A percentile compares a stretch with the other conserved stretches of the same genome.
phyloP scores from a whole-genome alignment of 148 eudicot genomes.

The Silene latifolia region DNA sequence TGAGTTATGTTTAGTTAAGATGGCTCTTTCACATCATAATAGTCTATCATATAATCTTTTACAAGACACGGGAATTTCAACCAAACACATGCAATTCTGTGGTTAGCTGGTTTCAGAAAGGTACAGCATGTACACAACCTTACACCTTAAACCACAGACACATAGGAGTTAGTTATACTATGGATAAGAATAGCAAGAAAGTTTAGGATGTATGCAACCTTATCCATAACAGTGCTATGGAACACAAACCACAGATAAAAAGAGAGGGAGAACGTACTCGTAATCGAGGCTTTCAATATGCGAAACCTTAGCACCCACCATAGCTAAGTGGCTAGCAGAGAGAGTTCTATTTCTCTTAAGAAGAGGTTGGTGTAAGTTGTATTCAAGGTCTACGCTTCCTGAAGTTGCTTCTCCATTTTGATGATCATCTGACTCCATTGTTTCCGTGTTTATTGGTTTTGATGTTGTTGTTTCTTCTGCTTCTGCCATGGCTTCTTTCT shows the following conservation, averaged over 20 bases:
- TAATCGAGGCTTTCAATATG: slow-evolving; percentile 77
- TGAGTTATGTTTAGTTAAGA: neutral
- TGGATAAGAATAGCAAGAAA: neutral
- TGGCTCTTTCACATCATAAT: neutral
- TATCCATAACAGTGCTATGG: neutral
- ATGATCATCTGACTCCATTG: slow-evolving; percentile 31
- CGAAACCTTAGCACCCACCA: slow-evolving; percentile 83
- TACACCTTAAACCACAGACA: neutral
- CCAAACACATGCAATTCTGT: neutral
- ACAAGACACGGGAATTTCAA: neutral
- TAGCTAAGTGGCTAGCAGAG: slow-evolving; percentile 63
- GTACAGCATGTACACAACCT: neutral
- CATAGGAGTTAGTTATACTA: too few relatives aligned
- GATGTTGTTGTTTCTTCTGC: slow-evolving; percentile 11
- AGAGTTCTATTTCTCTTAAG: slow-evolving; percentile 59
- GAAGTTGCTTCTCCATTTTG: slow-evolving; percentile 30
- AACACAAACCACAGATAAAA: neutral
- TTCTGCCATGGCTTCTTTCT: slow-evolving; percentile 13
- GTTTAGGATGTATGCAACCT: slow-evolving; percentile 1
- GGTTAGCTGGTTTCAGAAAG: neutral
- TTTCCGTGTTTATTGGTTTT: slow-evolving; percentile 11
- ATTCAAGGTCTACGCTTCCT: slow-evolving; percentile 45
- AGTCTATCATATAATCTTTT: neutral
- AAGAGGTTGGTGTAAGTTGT: slow-evolving; percentile 48
- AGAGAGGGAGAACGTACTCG: slow-evolving; percentile 43